Evolutionary conservation across 2,329 filamentous ascomycete species (phyloP).

Genomic region (Torrubiellomyces zombiae): DNA sequence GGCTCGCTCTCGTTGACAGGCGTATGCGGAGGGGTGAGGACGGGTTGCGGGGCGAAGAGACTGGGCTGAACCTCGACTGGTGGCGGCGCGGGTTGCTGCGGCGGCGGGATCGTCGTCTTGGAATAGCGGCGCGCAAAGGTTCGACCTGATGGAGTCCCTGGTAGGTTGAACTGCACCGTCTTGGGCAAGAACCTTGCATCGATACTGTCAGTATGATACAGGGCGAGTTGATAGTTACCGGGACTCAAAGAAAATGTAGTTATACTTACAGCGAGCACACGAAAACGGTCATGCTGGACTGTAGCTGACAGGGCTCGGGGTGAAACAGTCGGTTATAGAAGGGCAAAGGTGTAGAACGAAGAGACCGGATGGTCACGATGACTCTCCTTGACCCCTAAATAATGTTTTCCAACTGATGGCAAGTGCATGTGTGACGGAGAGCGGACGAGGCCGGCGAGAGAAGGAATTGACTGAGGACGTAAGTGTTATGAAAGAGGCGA

Average conservation of each 20-base stretch:
- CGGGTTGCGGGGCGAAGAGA: constrained; percentile 30
- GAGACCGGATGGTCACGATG: too few species aligned
- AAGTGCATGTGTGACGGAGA: too few species aligned
- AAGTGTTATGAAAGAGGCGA: too few species aligned
- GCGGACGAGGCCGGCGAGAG: too few species aligned
- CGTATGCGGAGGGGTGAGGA: constrained; percentile 39
- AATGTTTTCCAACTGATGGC: too few species aligned
- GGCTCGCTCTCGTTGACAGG: constrained; percentile 28
- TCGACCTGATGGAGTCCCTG: constrained; percentile 29
- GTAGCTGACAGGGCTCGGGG: too few species aligned
- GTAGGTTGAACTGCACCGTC: constrained; percentile 72
- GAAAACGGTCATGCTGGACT: constrained; percentile 22
- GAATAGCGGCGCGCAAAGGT: constrained; percentile 13
- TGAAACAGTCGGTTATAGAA: too few species aligned
- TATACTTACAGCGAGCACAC: constrained; percentile 21
- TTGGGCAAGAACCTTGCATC: constrained; percentile 78
- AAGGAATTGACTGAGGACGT: too few species aligned
- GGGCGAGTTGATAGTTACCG: too few species aligned
- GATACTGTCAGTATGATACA: neutral
- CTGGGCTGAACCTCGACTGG: constrained; percentile 27
- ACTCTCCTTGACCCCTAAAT: too few species aligned
- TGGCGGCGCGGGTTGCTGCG: constrained; percentile 10
- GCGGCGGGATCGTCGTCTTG: constrained; percentile 11
- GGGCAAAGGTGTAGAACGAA: too few species aligned
- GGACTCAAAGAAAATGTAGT: too few species aligned